These are phyloP conservation scores for Cyclostephanos tholiformis DNA, from an alignment of 108 stramenopile species.

Conservation along the genomic window DNA sequence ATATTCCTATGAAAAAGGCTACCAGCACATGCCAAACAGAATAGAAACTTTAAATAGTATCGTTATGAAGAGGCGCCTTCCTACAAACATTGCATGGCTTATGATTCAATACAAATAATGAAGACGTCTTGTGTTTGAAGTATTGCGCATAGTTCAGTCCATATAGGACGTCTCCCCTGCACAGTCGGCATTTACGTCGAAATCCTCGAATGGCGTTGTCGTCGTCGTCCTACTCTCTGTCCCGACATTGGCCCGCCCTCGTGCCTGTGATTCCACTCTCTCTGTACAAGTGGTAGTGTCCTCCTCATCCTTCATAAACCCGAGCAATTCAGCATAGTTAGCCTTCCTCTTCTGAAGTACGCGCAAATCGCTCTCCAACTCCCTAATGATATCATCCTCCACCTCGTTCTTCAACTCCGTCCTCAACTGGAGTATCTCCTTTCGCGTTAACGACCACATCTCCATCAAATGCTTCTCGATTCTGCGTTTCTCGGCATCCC, in stretches of 20 bases:
- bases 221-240: no score
- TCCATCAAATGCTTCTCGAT: slow-evolving; percentile 33
- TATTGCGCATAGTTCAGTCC: no score
- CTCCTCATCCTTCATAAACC: slow-evolving; percentile 8
- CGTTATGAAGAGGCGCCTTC: no score
- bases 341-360: slow-evolving; percentile 26
- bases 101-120: no score
- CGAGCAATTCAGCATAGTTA: slow-evolving; percentile 19
- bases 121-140: no score
- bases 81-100: no score
- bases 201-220: background rate
- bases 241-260: no score
- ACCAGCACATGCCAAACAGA: no score
- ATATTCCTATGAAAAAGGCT: no score
- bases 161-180: background rate
- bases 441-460: slow-evolving; percentile 24
- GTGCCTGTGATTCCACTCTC: background rate
- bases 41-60: no score
- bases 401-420: slow-evolving; percentile 21
- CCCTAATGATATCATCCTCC: slow-evolving; percentile 8
- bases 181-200: background rate
- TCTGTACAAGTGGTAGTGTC: background rate
- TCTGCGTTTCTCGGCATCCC: background rate
- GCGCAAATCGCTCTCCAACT: slow-evolving; percentile 28
- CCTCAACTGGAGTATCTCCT: slow-evolving; percentile 20